Evolutionary conservation across 179 eudicot species (phyloP).

Genomic region (Silene coronaria): DNA sequence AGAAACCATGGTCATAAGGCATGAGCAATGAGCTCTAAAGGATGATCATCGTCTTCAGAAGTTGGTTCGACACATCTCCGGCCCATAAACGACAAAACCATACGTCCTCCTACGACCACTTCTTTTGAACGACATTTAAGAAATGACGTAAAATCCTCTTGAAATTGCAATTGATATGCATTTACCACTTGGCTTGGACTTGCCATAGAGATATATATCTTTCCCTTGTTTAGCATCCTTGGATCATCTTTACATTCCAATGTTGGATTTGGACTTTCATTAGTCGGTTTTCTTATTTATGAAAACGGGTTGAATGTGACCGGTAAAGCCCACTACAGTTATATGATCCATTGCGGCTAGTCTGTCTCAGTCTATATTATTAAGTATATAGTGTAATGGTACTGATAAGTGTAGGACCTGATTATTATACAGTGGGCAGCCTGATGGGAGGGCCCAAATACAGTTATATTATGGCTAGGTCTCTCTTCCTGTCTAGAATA

Average conservation of each 20-base stretch:
- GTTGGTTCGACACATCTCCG: constrained; percentile 10
- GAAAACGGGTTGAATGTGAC: no score
- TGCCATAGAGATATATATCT: constrained; percentile 21
- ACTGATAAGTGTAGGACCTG: no score
- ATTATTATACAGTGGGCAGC: no score
- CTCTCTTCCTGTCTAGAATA: no score
- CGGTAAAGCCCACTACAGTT: no score
- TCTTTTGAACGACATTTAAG: constrained; percentile 25
- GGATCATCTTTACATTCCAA: constrained; percentile 18
- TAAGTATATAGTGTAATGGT: no score
- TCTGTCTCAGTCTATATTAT: no score
- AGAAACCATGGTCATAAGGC: constrained; percentile 26
- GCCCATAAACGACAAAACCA: constrained; percentile 28
- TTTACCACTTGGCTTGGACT: constrained; percentile 23
- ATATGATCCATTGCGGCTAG: no score
- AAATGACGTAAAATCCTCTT: constrained; percentile 25
- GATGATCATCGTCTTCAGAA: background rate
- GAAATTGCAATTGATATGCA: constrained; percentile 23
- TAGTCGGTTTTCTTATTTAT: no score
- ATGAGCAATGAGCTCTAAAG: constrained; percentile 22
- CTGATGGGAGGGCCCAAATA: no score
- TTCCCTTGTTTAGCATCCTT: constrained; percentile 24
- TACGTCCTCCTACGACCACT: constrained; percentile 28
- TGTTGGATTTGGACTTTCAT: no score
- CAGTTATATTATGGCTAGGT: no score